A percentile compares a stretch with the other conserved stretches of the same genome.
Conservation (phyloP, 1,284 basidiomycete species). For the Hemileia vastatrix region DNA sequence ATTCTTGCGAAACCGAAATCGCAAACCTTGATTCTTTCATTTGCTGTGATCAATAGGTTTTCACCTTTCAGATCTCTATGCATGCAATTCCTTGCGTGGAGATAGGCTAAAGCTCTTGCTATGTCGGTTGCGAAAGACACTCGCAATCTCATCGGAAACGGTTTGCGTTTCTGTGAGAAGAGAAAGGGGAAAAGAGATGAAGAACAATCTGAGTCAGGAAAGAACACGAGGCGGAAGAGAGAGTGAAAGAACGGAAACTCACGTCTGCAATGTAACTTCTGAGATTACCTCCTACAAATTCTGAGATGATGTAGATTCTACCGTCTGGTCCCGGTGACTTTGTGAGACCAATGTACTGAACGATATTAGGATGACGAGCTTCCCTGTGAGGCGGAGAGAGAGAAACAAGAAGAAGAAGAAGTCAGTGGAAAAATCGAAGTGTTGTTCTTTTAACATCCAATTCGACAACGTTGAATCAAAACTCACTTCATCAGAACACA, state of each 20-base stretch:
- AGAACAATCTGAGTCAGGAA: neutral
- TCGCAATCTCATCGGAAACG: slow-evolving; percentile 68
- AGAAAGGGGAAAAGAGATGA: neutral
- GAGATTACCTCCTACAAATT: no score
- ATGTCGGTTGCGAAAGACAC: slow-evolving; percentile 91
- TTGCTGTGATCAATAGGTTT: slow-evolving; percentile 82
- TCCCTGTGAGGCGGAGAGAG: no score
- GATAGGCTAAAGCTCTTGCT: slow-evolving; percentile 84
- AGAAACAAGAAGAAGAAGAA: no score
- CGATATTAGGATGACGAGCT: slow-evolving; percentile 75
- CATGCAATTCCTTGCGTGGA: slow-evolving; percentile 74
- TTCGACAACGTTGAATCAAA: no score
- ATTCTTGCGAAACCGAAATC: slow-evolving; percentile 94
- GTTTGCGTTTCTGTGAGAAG: slow-evolving; percentile 24
- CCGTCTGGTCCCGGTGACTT: no score
- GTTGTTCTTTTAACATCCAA: no score
- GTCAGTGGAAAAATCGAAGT: no score
- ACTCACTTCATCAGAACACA: no score
- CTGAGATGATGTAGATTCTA: slow-evolving; percentile 32
- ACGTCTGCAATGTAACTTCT: no score
- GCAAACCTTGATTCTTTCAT: slow-evolving; percentile 87
- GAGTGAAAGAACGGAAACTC: no score
- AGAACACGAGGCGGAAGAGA: neutral
- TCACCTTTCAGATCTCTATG: slow-evolving; percentile 85
- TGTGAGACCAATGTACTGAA: slow-evolving; percentile 89